Evolutionary conservation across 2,329 filamentous ascomycete species (phyloP).

Genomic region (Monosporascus sp.): DNA sequence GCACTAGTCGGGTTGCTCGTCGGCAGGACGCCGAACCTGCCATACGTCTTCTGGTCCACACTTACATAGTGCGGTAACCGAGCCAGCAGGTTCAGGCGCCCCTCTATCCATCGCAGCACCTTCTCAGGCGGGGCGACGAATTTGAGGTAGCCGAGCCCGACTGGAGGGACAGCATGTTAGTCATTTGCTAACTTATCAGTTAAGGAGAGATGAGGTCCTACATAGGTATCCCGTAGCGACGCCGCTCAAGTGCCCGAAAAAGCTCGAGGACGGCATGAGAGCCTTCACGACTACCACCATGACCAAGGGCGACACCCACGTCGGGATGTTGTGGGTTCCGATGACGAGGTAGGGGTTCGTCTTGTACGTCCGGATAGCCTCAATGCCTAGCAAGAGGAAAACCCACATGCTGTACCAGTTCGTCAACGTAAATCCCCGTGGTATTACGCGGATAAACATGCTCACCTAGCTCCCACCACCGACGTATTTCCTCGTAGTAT

Average conservation of each 20-base stretch:
- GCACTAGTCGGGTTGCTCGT: conserved; percentile 38
- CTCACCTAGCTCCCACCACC: conserved; percentile 78
- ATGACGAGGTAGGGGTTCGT: conserved; percentile 72
- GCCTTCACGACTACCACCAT: conserved; percentile 69
- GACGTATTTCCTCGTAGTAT: conserved; percentile 66
- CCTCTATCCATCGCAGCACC: conserved; percentile 81
- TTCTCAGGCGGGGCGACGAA: conserved; percentile 86
- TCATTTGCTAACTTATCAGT: conserved; percentile 12
- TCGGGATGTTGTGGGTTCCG: conserved; percentile 66
- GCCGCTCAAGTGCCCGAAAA: conserved; percentile 82
- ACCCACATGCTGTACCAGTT: conserved; percentile 69
- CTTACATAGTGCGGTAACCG: conserved; percentile 88
- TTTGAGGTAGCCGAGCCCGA: conserved; percentile 82
- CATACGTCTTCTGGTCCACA: conserved; percentile 93
- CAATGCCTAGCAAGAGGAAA: conserved; percentile 78
- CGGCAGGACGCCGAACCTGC: conserved; percentile 83
- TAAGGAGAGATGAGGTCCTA: conserved; percentile 36
- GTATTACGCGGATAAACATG: neutral
- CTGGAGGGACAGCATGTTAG: conserved; percentile 34
- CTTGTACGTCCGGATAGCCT: conserved; percentile 80
- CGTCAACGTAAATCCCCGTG: conserved; percentile 12
- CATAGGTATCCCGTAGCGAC: conserved; percentile 82
- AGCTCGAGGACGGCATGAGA: conserved; percentile 73
- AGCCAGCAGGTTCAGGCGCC: conserved; percentile 77
- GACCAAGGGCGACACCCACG: conserved; percentile 84